Evolutionary conservation across 139 green algal genomes (phyloP), one percentile per base, ranked within the genome.

Genomic region (Edaphochlamys debaryana): DNA sequence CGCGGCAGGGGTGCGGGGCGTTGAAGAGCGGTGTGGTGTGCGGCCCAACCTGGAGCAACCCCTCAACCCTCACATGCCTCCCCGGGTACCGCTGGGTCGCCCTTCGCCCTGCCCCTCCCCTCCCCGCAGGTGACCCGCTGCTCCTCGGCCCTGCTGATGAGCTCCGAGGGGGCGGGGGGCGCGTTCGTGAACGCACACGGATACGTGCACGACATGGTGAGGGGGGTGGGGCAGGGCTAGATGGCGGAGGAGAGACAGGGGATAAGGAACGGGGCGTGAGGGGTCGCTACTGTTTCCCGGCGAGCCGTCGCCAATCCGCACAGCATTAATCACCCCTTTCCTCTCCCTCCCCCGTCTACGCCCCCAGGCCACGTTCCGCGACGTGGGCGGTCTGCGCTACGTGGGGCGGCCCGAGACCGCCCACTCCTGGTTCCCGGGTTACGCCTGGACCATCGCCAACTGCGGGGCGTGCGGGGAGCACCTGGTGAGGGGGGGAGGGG

Each of bases 341-440:
- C 13, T 29, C 38, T 77, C 30, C 19, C 48, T 38, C 4, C 9
- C 40, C 25, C 67, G 1, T 25, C 23, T 27, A 19, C 25, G 19
- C 13, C 56, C 25, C 2, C 67, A 52, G 25, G 25, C 40, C 60
- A 67, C 38, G 25, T 13, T 6, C 67, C 34, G 2, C 38, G 7
- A 3, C 6, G 72, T 27, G 20, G 36, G 37, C 36, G 74, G 38
- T 0, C 56, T 89, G 64, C 23, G 34, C 22, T 78, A 85, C 63
- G 50, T 88, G 22, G 91, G 91, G 0, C n/a, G 40, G 9, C 90
- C 91, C 17, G 85, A 92, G 58, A 91, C 87, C 17, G 85, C 85
- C 60, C 78, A 92, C 80, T 86, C 66, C 52, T 94, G 91, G 91
- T 94, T 94, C 52, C 89, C 89, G 2, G 91, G 89, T 42, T 94